A percentile compares a stretch with the other conserved stretches of the same genome.
These are phyloP conservation scores for Ramalina peruviana DNA, from an alignment of 495 filamentous ascomycete genomes.

Conservation along the genomic window DNA sequence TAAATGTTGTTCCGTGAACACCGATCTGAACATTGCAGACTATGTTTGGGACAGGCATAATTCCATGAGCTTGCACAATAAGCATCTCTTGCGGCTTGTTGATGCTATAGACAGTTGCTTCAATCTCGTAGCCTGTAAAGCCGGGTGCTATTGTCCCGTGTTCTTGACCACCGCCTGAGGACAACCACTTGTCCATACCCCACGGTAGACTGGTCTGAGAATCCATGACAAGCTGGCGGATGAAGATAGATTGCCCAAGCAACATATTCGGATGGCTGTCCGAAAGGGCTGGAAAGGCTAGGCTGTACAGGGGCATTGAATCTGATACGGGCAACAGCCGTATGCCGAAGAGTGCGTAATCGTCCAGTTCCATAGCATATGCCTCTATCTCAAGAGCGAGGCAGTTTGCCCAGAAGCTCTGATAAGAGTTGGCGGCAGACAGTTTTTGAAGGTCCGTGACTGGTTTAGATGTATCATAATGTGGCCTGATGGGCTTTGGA, in stretches of 20 bases:
- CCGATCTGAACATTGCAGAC: conserved; percentile 7
- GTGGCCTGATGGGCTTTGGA: neutral
- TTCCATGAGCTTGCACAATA: conserved; percentile 1
- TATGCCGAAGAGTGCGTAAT: conserved; percentile 9
- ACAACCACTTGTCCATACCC: neutral
- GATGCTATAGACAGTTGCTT: conserved; percentile 4
- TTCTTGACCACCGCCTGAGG: neutral
- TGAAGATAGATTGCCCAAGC: conserved; percentile 7
- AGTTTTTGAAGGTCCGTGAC: too few species aligned
- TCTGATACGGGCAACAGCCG: neutral
- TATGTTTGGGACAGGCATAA: neutral
- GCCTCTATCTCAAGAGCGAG: conserved; percentile 10
- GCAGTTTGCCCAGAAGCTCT: neutral
- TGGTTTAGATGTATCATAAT: too few species aligned
- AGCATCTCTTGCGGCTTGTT: conserved; percentile 4
- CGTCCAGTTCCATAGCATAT: neutral
- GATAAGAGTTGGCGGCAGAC: too few species aligned
- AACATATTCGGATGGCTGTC: conserved; percentile 6
- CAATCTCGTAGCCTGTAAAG: conserved; percentile 8
- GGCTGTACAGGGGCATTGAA: conserved; percentile 1
- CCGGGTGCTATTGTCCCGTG: conserved; percentile 3
- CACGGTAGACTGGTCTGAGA: neutral
- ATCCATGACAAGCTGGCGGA: conserved; percentile 10
- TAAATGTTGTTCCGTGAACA: conserved; percentile 2
- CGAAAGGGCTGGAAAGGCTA: conserved; percentile 6